Evolutionary conservation across 495 filamentous ascomycete species (phyloP).

Genomic region (Diplogelasinospora grovesii): DNA sequence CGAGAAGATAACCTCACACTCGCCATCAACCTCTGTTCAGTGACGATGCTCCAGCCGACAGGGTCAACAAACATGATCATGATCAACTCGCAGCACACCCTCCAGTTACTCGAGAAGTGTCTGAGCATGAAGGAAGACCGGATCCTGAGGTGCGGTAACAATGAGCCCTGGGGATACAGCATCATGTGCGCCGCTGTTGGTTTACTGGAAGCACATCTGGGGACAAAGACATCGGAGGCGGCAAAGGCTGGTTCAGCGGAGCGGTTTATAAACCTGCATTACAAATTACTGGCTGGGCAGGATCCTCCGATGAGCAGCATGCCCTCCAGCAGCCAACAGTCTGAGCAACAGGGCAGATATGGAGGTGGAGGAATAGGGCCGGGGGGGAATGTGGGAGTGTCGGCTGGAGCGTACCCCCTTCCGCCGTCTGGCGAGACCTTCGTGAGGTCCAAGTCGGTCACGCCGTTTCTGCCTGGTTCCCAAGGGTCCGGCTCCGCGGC

Average conservation of each 20-base stretch:
- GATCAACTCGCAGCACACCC: conserved; percentile 37
- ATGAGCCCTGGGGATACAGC: conserved; percentile 41
- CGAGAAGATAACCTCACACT: conserved; percentile 35
- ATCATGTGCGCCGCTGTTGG: conserved; percentile 39
- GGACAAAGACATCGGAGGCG: conserved; percentile 30
- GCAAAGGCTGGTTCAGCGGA: conserved; percentile 35
- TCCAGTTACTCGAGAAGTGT: conserved; percentile 38
- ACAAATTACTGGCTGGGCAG: conserved; percentile 37
- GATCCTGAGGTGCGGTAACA: conserved; percentile 37
- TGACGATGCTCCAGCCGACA: conserved; percentile 44
- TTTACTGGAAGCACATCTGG: conserved; percentile 35
- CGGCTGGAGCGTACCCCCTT: neutral
- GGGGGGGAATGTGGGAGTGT: conserved; percentile 3
- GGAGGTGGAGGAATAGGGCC: neutral
- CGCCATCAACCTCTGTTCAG: conserved; percentile 39
- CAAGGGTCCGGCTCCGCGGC: neutral
- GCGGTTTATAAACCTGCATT: conserved; percentile 33
- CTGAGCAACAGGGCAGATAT: neutral
- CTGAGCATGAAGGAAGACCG: conserved; percentile 38
- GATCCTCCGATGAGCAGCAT: conserved; percentile 26
- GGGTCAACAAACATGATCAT: conserved; percentile 37
- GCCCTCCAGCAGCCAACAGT: conserved; percentile 20
- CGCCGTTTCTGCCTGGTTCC: conserved; percentile 17
- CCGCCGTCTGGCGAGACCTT: conserved; percentile 12
- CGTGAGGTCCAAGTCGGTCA: conserved; percentile 23